Evolutionary conservation across 345 rosid genomes (phyloP).

Genomic region (Melaleuca alternifolia): DNA sequence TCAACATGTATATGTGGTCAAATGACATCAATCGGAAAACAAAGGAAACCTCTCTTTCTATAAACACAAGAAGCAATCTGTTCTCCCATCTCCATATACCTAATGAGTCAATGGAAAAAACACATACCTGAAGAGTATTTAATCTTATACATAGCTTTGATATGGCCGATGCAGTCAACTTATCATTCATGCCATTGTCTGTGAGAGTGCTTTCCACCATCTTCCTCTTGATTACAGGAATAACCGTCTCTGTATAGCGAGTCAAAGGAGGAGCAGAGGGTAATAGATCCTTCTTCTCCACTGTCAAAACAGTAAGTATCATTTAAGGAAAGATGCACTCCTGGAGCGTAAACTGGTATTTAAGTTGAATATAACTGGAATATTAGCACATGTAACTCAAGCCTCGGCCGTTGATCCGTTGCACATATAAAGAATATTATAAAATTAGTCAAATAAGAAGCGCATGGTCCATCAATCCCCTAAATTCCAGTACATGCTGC

Average conservation of each 20-base stretch:
- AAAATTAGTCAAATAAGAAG: neutral
- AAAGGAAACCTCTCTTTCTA: neutral
- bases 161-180: constrained; percentile 53
- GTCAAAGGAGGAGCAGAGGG: constrained; percentile 91
- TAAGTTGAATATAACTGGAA: neutral
- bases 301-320: constrained; percentile 30
- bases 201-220: constrained; percentile 32
- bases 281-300: constrained; percentile 62
- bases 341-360: neutral
- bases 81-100: neutral
- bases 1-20: neutral
- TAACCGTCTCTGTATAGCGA: constrained; percentile 58
- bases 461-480: neutral
- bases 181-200: constrained; percentile 37
- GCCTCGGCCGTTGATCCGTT: neutral
- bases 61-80: neutral
- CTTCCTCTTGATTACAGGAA: constrained; percentile 59
- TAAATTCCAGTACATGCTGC: neutral
- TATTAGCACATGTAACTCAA: neutral
- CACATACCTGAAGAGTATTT: constrained; percentile 81
- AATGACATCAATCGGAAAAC: neutral
- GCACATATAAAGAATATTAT: neutral
- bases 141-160: constrained; percentile 78
- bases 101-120: neutral
- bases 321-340: neutral